Base-by-base conservation (phyloP, 106 monocot species). In the Acanthochlamys bracteata region DNA sequence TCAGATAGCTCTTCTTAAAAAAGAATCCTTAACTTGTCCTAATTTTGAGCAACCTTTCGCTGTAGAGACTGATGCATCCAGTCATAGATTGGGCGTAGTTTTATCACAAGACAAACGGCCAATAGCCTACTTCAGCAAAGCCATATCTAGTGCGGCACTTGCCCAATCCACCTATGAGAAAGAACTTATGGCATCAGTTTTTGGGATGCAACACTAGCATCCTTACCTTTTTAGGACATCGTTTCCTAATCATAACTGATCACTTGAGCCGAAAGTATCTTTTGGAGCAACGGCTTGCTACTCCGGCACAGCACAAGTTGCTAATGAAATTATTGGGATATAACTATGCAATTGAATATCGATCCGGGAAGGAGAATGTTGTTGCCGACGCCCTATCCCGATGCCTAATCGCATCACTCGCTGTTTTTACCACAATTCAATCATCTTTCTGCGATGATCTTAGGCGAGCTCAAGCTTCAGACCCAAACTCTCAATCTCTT, bases 81-180 rank as follows among this genome's bases (percentile, higher is more conserved):
- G 11, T 3, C 10, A 0, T 1, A 42, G 73, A 0, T 10, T 65
- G 0, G 57, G 73, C 0, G 73, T 0, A 13, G 65, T 73, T 33
- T n/a, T 73, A 3, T 17, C 25, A 10, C 73, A 73, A 47, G 4
- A 2, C 13, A 45, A 57, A 1, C 10, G 21, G 4, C 46, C 73
- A 7, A 58, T 73, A 13, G 42, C 72, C 11, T 73, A 57, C 14
- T 39, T 65, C 7, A 73, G 65, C 57, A 73, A 65, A 20, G 56
- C 45, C 0, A 10, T 73, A 2, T 21, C 55, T 1, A 0, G 4
- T 2, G 24, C 16, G 4, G 4, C 51, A 0, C 54, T 41, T 39
- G 4, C 39, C 0, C 15, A 10, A 15, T 41, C 71, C 0, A 64
- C 19, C 0, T 72, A 72, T 55, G 61, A 33, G 1, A 33, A 39